A percentile compares a stretch with the other conserved stretches of the same genome.
Evolutionary conservation across 805 yeast species (phyloP).

Genomic region (Yamadazyma akitaensis): DNA sequence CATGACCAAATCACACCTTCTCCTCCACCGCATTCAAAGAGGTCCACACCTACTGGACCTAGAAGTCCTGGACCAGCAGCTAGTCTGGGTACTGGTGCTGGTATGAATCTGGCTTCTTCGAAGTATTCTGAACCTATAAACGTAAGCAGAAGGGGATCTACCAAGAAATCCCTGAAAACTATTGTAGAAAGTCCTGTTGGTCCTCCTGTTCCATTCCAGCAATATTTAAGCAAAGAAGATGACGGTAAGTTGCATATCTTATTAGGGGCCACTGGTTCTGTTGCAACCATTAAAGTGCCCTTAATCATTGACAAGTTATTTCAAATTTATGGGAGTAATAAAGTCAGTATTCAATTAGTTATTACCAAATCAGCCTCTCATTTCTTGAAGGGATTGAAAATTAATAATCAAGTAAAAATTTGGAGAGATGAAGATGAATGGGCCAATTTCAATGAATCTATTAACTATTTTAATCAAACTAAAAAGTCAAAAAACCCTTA

Average conservation of each 20-base stretch:
- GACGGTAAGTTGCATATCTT: conserved; percentile 85
- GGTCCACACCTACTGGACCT: background rate
- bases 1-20: conserved; percentile 14
- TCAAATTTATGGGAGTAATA: conserved; percentile 66
- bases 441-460: conserved; percentile 42
- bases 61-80: background rate
- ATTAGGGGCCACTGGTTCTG: conserved; percentile 93
- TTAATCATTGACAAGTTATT: conserved; percentile 81
- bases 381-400: conserved; percentile 52
- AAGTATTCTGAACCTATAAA: conserved; percentile 15
- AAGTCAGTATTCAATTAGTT: conserved; percentile 79
- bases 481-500: conserved; percentile 29
- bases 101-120: background rate
- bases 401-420: conserved; percentile 67
- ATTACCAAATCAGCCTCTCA: conserved; percentile 84
- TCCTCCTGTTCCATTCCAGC: conserved; percentile 71
- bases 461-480: conserved; percentile 14
- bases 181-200: conserved; percentile 55
- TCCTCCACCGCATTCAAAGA: conserved; percentile 16
- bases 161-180: conserved; percentile 45
- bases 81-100: background rate
- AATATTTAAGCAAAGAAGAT: conserved; percentile 67
- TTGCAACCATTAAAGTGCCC: conserved; percentile 93
- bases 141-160: conserved; percentile 13
- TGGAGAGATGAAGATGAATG: conserved; percentile 97